phyloP scores from a whole-genome alignment of 495 filamentous ascomycete species.

The Paragyromitra xinjiangensis region DNA sequence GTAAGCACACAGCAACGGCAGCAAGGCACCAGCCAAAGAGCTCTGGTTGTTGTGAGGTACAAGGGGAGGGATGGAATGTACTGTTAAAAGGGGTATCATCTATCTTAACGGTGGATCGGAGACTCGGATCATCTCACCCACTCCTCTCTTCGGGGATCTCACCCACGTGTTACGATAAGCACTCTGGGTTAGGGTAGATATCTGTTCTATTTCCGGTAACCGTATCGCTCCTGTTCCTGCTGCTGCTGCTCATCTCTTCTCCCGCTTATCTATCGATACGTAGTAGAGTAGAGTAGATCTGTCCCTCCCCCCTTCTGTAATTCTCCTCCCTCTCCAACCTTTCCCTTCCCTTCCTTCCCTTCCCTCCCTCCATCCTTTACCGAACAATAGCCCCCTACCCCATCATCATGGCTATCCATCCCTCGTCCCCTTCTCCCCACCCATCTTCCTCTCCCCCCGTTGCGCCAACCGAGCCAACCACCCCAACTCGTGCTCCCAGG shows the following conservation, averaged over 20 bases:
- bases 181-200: background rate
- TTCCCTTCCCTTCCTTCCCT: constrained; percentile 64
- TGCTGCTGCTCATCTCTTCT: constrained; percentile 36
- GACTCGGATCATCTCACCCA: too few species aligned
- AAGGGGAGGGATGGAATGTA: too few species aligned
- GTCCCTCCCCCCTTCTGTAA: constrained; percentile 61
- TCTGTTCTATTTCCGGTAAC: constrained; percentile 7
- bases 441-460: background rate
- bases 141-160: background rate
- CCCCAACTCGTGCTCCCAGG: constrained; percentile 33
- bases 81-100: too few species aligned
- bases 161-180: constrained; percentile 19
- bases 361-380: constrained; percentile 41
- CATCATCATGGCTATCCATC: constrained; percentile 43
- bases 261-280: constrained; percentile 38
- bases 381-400: constrained; percentile 60
- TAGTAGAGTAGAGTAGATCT: background rate
- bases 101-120: too few species aligned
- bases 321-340: constrained; percentile 65
- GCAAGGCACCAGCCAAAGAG: too few species aligned
- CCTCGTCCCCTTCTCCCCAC: constrained; percentile 10
- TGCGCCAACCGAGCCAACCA: constrained; percentile 12
- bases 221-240: constrained; percentile 17
- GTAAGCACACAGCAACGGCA: too few species aligned
- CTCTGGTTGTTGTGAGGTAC: too few species aligned